Conservation (phyloP, 2,329 filamentous ascomycete species). For the Xylaria sp. region DNA sequence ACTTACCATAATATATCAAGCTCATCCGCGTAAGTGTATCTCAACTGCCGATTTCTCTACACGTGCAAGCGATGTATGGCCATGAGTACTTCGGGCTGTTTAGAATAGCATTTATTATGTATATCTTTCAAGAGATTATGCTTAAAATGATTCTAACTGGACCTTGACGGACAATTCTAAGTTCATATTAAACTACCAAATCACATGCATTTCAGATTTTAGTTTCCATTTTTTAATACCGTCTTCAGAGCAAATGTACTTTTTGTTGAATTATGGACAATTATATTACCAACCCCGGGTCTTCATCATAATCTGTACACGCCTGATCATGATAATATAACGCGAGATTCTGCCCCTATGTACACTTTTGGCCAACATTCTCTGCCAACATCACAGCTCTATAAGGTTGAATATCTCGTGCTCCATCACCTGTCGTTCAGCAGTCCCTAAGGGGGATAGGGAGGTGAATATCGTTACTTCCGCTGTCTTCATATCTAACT, state of each 20-base stretch:
- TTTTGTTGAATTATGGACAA: conserved; percentile 42
- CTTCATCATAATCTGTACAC: conserved; percentile 1
- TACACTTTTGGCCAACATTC: conserved; percentile 29
- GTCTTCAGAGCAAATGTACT: conserved; percentile 8
- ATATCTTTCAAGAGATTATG: too few species aligned
- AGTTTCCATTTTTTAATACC: neutral
- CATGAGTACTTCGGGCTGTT: too few species aligned
- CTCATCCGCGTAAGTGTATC: neutral
- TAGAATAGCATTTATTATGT: too few species aligned
- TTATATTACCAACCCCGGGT: conserved; percentile 37
- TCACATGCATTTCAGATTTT: neutral
- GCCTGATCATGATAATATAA: conserved; percentile 20
- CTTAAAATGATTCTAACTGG: neutral
- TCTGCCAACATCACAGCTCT: neutral
- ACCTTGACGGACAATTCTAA: neutral
- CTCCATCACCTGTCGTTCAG: neutral
- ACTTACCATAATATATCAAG: neutral
- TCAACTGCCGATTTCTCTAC: too few species aligned
- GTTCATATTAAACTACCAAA: neutral
- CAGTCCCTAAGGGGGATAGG: neutral
- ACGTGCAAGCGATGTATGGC: too few species aligned
- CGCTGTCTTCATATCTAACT: conserved; percentile 14
- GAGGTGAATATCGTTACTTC: conserved; percentile 15
- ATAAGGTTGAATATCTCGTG: conserved; percentile 25
- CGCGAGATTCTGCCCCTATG: conserved; percentile 32